Evolutionary conservation across 2,329 filamentous ascomycete genomes (phyloP).

Genomic region (Pleomassaria siparia): DNA sequence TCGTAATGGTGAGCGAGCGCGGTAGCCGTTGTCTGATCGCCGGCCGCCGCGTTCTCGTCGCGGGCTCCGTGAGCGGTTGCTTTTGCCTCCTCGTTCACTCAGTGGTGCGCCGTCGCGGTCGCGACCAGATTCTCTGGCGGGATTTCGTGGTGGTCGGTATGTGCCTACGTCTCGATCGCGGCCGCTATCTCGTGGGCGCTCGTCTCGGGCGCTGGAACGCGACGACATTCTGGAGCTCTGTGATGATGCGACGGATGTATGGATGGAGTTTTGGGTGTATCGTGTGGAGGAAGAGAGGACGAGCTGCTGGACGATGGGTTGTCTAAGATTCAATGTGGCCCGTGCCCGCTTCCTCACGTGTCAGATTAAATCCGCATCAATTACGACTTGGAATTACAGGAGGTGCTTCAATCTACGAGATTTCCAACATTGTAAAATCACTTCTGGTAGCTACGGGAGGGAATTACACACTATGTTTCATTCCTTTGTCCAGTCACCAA

Average conservation of each 20-base stretch:
- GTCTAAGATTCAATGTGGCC: background rate
- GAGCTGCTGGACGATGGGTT: too few relatives aligned
- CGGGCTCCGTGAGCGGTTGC: slow-evolving; percentile 38
- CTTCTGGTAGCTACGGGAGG: too few relatives aligned
- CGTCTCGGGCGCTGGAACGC: background rate
- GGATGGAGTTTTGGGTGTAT: background rate
- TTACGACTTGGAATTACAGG: background rate
- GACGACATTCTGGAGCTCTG: background rate
- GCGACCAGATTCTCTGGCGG: too few relatives aligned
- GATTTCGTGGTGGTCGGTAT: background rate
- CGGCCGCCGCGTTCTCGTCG: slow-evolving; percentile 31
- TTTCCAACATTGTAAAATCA: too few relatives aligned
- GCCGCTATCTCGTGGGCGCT: slow-evolving; percentile 7
- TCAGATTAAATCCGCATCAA: background rate
- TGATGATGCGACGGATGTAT: background rate
- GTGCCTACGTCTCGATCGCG: slow-evolving; percentile 23
- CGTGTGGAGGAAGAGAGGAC: background rate
- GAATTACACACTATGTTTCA: too few relatives aligned
- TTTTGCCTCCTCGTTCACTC: slow-evolving; percentile 23
- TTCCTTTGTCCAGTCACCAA: too few relatives aligned
- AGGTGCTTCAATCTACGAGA: too few relatives aligned
- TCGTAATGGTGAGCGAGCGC: slow-evolving; percentile 30
- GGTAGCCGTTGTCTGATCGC: slow-evolving; percentile 23
- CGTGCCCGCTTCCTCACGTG: background rate
- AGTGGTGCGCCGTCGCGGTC: too few relatives aligned